Evolutionary conservation across 176 grass and related monocot genomes (phyloP), one percentile per base, ranked within the genome.

Genomic region (Carex cristatella): DNA sequence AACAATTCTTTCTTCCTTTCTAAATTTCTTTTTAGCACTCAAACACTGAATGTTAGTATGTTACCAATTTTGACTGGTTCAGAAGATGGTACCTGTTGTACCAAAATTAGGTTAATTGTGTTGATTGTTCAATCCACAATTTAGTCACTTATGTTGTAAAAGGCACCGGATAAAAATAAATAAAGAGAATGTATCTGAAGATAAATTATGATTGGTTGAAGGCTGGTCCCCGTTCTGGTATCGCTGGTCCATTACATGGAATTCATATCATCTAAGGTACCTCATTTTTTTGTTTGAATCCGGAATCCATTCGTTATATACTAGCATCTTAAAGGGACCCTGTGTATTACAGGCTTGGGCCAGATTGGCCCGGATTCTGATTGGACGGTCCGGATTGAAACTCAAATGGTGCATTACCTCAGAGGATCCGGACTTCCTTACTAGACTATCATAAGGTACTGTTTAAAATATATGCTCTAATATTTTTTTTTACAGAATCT

Each of bases 401-500:
- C 38, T 40, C 38, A 40, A 40, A 40, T 40, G 38, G 38, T 40
- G 38, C 38, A 5, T 40, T 40, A 40, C 38, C 38, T 40, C 38
- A 40, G 38, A 40, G 38, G 38, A 40, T 40, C 38, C 38, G 38
- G 38, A 40, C 38, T 40, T 40, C 38, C 38, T 40, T 48, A 44
- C 35, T 46, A 67, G 60, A 28, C 61, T 32, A 28, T 66, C 15
- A 33, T 42, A 28, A 33, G n/a, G 7, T 65, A 16, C 11, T 54
- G 11, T 12, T 16, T 30, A 48, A 49, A 48, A 49, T 69, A 61
- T 19, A 59, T 84, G 61, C 65, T 16, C 14, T 19, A 59, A 57
- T 40, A 63, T 44, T 10, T 86, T 56, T 57, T 75, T 67, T 86
- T 69, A 23, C 89, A 95, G 94, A 86, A 91, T 91, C 64, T 88